Evolutionary conservation across 2,329 filamentous ascomycete species (phyloP), one percentile per base, ranked within the genome.

Genomic region (Teratosphaeria gauchensis): DNA sequence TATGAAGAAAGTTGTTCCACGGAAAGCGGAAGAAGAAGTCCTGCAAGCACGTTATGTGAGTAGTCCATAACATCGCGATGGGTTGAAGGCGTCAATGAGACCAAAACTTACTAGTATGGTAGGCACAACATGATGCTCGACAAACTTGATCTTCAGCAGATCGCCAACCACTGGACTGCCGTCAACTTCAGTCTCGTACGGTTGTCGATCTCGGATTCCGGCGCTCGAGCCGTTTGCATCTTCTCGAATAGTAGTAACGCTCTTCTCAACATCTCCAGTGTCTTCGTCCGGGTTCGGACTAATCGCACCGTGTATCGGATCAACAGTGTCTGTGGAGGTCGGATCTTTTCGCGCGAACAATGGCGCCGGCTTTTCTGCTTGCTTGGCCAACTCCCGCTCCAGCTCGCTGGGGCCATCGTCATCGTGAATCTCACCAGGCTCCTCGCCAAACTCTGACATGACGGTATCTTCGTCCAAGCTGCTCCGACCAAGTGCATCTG

Each of bases 1-100:
- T 99, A 76, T 99, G 94, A 52, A 99, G 82, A 71, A 99, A 99
- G 73, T 99, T 99, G 75, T 99, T 99, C 94, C 94, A 99, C 1
- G 94, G 92, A 69, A 97, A 99, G 60, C 88, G 85, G 78, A 99
- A 99, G 77, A 99, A 99, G 78, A 97, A 97, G 59, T 91, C 89
- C 90, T 95, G 64, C 9, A 48, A 54, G 16, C 11, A 54, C 54
- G 57, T 59, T 31, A 58, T 56, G 56, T 54, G 24, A 58, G 53
- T 3, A 53, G 56, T 55, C n/a, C 33, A 51, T 21, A 56, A 46
- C 16, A 33, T 28, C 24, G 11, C 21, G 54, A 55, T 16, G 19
- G 14, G 24, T 3, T 24, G 19, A 51, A 30, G 51, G 19, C 14
- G 28, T 12, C 24, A 4, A 6, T 28, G 9, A 46, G 11, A 16